Evolutionary conservation across 306 rosid species (phyloP).

Genomic region (Acacia crassicarpa): DNA sequence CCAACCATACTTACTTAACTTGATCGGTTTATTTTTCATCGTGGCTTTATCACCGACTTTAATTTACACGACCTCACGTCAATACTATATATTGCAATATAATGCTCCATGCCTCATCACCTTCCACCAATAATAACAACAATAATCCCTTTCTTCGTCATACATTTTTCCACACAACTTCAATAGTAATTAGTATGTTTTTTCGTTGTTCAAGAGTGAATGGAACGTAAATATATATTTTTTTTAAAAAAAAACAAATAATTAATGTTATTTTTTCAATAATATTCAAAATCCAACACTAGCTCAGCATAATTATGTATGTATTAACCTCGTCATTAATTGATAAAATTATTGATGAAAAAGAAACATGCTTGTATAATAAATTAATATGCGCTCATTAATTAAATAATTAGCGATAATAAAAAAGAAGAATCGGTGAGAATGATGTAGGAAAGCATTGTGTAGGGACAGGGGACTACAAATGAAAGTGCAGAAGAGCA

Average conservation of each 20-base stretch:
- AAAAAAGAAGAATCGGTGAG: not conserved
- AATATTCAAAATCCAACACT: not conserved
- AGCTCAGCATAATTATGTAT: too few relatives aligned
- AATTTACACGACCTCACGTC: not conserved
- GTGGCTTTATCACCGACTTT: not conserved
- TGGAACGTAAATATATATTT: not conserved
- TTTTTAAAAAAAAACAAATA: too few relatives aligned
- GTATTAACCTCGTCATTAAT: too few relatives aligned
- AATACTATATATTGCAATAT: not conserved
- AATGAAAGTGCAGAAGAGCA: constrained; percentile 20
- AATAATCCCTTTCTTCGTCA: too few relatives aligned
- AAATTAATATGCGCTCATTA: not conserved
- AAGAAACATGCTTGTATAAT: too few relatives aligned
- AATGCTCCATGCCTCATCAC: not conserved
- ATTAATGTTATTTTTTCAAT: not conserved
- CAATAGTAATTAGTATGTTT: too few relatives aligned
- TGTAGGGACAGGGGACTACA: not conserved
- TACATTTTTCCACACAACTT: too few relatives aligned
- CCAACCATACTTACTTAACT: not conserved
- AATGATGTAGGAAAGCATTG: constrained; percentile 22
- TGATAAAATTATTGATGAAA: too few relatives aligned
- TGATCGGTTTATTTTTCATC: not conserved
- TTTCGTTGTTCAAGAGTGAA: not conserved
- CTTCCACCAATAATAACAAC: not conserved
- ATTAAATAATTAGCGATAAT: not conserved